Conservation (phyloP, 2,329 filamentous ascomycete species). For the Cylindrodendrum hubeiense region DNA sequence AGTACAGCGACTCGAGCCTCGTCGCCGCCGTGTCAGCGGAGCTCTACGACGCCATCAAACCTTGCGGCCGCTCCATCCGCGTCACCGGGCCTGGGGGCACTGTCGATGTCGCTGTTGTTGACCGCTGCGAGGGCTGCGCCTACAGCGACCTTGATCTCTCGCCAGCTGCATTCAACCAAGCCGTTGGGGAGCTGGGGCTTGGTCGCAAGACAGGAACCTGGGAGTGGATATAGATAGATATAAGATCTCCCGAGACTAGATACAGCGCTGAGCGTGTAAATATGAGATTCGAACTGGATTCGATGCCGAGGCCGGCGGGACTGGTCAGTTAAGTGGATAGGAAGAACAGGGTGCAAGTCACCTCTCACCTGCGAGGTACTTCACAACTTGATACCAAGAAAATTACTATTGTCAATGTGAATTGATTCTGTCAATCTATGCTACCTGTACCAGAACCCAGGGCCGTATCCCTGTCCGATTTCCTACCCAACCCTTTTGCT, state of each 20-base stretch:
- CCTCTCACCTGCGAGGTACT: neutral
- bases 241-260: neutral
- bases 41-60: constrained; percentile 72
- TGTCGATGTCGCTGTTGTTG: constrained; percentile 75
- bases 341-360: neutral
- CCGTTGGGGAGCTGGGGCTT: constrained; percentile 51
- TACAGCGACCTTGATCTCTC: constrained; percentile 63
- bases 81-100: constrained; percentile 61
- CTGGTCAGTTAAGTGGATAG: neutral
- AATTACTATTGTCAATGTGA: constrained; percentile 19
- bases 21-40: constrained; percentile 76
- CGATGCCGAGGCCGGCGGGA: neutral
- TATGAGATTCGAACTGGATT: neutral
- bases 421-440: constrained; percentile 41
- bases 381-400: neutral
- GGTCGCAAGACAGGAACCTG: constrained; percentile 42
- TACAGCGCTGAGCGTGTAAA: neutral
- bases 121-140: constrained; percentile 69
- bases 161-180: constrained; percentile 57
- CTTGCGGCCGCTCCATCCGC: constrained; percentile 75
- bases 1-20: constrained; percentile 64
- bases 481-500: constrained; percentile 12
- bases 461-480: constrained; percentile 24
- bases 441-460: constrained; percentile 29
- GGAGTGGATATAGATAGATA: constrained; percentile 39